Evolutionary conservation across 495 filamentous ascomycete species (phyloP), one percentile per base, ranked within the genome.

Genomic region (Darksidea phi): DNA sequence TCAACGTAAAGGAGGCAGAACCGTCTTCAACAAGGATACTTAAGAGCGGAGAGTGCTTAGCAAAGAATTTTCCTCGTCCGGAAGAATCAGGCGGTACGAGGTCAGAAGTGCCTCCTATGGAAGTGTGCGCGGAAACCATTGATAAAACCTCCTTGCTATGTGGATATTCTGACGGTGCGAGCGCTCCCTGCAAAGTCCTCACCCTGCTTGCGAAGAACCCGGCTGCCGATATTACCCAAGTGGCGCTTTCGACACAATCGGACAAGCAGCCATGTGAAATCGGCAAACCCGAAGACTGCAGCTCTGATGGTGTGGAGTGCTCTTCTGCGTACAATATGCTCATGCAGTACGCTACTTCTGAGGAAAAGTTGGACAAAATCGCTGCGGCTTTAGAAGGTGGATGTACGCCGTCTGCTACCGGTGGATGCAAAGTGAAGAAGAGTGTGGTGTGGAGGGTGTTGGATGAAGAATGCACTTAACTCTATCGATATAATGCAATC

Each of bases 371-470:
- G 32, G 54, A 70, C 25, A 49, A 48, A 17, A 55, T 70, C 17
- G 67, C 59, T 8, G 38, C 43, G 42, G 60, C 54, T 21, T 38
- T 70, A 11, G 67, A 67, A 59, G 45, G 48, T 23, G 67, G 67
- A 41, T 70, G 67, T 60, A 57, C 62, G 5, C 45, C 51, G 10
- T 50, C 51, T 37, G 54, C 37, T 4, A 36, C n/a, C 36, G 67
- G 68, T 36, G 68, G 67, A 28, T 71, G 67, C 34, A 69, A 57
- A 43, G 68, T 71, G 25, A 50, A 53, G 20, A 71, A 68, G 32
- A 46, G 62, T 18, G 59, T 56, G 0, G 15, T 71, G 18, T 67
- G 66, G 63, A 58, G 58, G 43, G 58, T 67, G 20, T 23, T 69
- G 28, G 68, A 71, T 51, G 54, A 67, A 26, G 45, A 51, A 28